phyloP scores from a whole-genome alignment of 2,329 filamentous ascomycete genomes.

The Claviceps citrina region DNA sequence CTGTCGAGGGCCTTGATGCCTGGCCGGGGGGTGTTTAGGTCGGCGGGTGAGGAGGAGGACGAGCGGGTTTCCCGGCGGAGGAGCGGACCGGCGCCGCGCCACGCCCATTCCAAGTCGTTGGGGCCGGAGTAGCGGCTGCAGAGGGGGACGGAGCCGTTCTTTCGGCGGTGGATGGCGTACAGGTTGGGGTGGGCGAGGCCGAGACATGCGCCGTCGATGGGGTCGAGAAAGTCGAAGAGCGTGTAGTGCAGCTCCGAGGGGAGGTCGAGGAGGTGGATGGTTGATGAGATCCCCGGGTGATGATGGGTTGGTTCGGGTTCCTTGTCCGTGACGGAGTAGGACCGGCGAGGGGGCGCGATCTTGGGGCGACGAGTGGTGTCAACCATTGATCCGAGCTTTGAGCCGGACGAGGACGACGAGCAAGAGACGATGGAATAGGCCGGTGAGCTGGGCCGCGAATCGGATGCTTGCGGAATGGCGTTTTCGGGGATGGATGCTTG shows the following conservation, averaged over 20 bases:
- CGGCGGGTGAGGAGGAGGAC: conserved; percentile 2
- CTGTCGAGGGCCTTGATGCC: conserved; percentile 26
- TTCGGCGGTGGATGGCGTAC: conserved; percentile 41
- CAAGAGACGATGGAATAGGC: background rate
- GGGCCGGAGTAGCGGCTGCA: conserved; percentile 42
- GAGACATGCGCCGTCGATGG: conserved; percentile 47
- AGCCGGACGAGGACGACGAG: conserved; percentile 4
- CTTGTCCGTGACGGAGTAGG: conserved; percentile 45
- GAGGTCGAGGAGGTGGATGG: conserved; percentile 34
- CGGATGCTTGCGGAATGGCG: conserved; percentile 9
- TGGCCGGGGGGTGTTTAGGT: no score
- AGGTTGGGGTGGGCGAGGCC: conserved; percentile 42
- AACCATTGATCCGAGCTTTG: conserved; percentile 5
- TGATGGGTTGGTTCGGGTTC: conserved; percentile 37
- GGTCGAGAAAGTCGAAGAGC: conserved; percentile 47
- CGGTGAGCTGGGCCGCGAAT: conserved; percentile 3
- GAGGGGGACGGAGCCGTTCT: conserved; percentile 41
- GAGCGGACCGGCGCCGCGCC: conserved; percentile 38
- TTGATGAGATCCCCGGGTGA: no score
- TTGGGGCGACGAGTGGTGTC: conserved; percentile 18
- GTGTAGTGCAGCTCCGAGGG: conserved; percentile 44
- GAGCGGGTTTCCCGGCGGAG: conserved; percentile 13
- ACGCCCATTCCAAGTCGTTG: conserved; percentile 49
- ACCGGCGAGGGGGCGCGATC: conserved; percentile 35
- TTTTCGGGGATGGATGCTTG: conserved; percentile 22